Evolutionary conservation across 768 basidiomycete genomes (phyloP), one percentile per base, ranked within the genome.

Genomic region (Suillus weaverae): DNA sequence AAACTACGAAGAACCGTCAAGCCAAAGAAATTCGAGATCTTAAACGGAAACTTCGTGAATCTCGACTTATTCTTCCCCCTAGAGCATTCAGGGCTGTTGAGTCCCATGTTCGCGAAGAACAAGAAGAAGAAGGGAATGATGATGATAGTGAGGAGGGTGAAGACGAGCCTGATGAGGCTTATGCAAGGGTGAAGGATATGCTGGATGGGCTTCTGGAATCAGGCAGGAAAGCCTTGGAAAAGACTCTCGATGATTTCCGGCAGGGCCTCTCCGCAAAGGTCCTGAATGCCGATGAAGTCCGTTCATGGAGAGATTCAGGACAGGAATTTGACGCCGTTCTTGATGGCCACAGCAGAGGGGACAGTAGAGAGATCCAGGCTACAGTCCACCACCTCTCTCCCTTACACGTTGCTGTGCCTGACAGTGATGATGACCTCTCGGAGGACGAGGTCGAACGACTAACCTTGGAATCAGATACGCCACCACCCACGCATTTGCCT

Each of bases 21-120:
- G 86, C 89, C 8, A 88, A 86, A 67, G 95, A 97, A 77, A 95
- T 97, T 60, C 85, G 91, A 26, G 92, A 94, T 48, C 81, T 97
- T 20, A 86, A 89, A 16, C 86, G 93, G 38, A 92, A 88, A 70
- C 79, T 96, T 55, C 88, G 95, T 62, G 93, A 95, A 71, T 88
- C 91, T 11, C 84, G 92, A 16, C 85, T 94, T 33, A 86, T 88
- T 50, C 83, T 95, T 1, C 92, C 92, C 2, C 91, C 92, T 3
- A 81, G 75, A 33, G 77, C 85, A 0, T 92, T 79, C 72, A 81
- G 79, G 50, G 86, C 81, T 33, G 81, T 89, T 69, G 83, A 84
- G 66, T 84, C 87, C 2, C 72, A 79, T 51, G 77, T 74, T 10
- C 78, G 81, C 16, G 78, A 82, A 38, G 83, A 50, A 14, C 13